Evolutionary conservation across 768 basidiomycete species (phyloP).

Genomic region (Lenzites betulinus): DNA sequence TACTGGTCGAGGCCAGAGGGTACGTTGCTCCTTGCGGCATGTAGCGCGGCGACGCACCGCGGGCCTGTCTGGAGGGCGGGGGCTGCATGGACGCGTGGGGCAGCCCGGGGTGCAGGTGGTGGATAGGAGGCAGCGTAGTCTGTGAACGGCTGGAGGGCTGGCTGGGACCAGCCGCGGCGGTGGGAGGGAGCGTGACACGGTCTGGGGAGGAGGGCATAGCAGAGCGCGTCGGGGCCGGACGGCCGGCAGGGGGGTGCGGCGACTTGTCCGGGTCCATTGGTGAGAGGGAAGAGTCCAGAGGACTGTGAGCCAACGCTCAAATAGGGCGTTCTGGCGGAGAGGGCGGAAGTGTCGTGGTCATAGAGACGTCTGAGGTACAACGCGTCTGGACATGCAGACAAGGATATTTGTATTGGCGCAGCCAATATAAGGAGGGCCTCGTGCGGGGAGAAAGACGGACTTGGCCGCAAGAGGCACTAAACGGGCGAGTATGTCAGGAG

Average conservation of each 20-base stretch:
- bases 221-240: conserved; percentile 27
- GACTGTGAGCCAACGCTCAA: conserved; percentile 16
- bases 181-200: conserved; percentile 27
- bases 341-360: conserved; percentile 24
- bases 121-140: conserved; percentile 61
- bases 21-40: conserved; percentile 23
- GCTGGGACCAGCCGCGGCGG: conserved; percentile 20
- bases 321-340: conserved; percentile 17
- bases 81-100: conserved; percentile 47
- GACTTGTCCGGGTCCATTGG: conserved; percentile 43
- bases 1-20: conserved; percentile 23
- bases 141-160: conserved; percentile 27
- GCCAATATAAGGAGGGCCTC: conserved; percentile 23
- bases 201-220: conserved; percentile 30
- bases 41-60: conserved; percentile 22
- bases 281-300: conserved; percentile 7
- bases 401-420: conserved; percentile 21
- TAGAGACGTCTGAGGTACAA: conserved; percentile 24
- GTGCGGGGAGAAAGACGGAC: conserved; percentile 27
- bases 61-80: conserved; percentile 31
- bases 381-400: conserved; percentile 9
- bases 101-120: conserved; percentile 66
- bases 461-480: conserved; percentile 28
- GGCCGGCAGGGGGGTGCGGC: conserved; percentile 31
- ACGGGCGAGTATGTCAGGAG: conserved; percentile 25